A percentile compares a stretch with the other conserved stretches of the same genome.
Conservation (phyloP, 768 basidiomycete genomes). For the Suillus subalutaceus region DNA sequence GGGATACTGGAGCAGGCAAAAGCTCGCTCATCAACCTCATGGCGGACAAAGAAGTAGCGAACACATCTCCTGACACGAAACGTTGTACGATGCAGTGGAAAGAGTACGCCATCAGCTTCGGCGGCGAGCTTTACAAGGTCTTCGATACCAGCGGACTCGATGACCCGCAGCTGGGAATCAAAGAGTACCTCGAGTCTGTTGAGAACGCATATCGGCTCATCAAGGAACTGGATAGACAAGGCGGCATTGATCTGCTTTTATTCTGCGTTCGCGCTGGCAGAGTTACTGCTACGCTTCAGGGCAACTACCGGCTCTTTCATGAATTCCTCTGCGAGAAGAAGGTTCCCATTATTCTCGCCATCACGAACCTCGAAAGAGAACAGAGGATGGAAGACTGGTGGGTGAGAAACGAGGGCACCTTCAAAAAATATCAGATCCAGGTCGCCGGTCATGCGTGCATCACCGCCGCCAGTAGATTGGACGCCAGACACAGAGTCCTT, state of each 20-base stretch:
- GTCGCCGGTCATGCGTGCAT: slow-evolving; percentile 41
- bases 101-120: background rate
- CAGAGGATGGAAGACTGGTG: slow-evolving; percentile 39
- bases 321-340: slow-evolving; percentile 15
- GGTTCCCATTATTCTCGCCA: slow-evolving; percentile 28
- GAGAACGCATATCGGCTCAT: slow-evolving; percentile 4
- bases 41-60: slow-evolving; percentile 5
- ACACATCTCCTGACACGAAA: background rate
- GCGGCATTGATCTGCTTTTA: slow-evolving; percentile 20
- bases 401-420: slow-evolving; percentile 23
- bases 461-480: slow-evolving; percentile 36
- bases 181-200: slow-evolving; percentile 3
- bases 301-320: slow-evolving; percentile 20
- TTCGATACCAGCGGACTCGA: slow-evolving; percentile 25
- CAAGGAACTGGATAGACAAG: background rate
- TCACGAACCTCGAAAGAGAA: slow-evolving; percentile 33
- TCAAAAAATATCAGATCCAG: slow-evolving; percentile 19
- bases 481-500: slow-evolving; percentile 25
- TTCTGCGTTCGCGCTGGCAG: slow-evolving; percentile 19
- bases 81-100: background rate
- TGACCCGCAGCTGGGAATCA: slow-evolving; percentile 5
- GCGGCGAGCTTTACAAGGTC: slow-evolving; percentile 11
- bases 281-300: slow-evolving; percentile 10
- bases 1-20: slow-evolving; percentile 24
- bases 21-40: slow-evolving; percentile 41